These are phyloP conservation scores for Emergomyces orientalis DNA, from an alignment of 2,329 filamentous ascomycete species.

Conservation along the genomic window DNA sequence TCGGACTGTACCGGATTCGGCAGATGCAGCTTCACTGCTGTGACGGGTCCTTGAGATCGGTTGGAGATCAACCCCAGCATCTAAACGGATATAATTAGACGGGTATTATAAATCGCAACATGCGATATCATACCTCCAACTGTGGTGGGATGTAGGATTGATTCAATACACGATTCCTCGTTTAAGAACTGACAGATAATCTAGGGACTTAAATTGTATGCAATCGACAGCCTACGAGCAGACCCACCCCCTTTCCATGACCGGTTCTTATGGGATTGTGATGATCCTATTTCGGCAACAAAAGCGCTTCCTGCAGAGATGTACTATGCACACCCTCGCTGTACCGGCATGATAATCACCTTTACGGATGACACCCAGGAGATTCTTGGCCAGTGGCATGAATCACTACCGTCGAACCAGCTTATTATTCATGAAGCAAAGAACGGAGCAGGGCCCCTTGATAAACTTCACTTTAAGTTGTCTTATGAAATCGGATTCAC, in stretches of 20 bases:
- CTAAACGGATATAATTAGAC: background rate
- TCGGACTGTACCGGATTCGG: background rate
- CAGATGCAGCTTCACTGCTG: background rate
- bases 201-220: too few relatives aligned
- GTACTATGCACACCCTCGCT: background rate
- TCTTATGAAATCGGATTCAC: background rate
- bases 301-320: background rate
- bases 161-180: background rate
- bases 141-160: background rate
- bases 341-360: constrained; percentile 3
- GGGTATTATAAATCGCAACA: background rate
- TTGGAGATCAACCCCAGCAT: background rate
- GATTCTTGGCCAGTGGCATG: background rate
- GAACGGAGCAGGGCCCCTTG: background rate
- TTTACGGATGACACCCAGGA: background rate
- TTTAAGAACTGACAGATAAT: too few relatives aligned
- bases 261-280: background rate
- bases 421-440: background rate
- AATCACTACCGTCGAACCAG: background rate
- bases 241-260: background rate
- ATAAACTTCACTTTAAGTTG: constrained; percentile 3
- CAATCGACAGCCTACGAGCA: too few relatives aligned
- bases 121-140: background rate
- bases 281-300: background rate
- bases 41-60: background rate